Conservation (phyloP, 2,329 filamentous ascomycete genomes). For the Simplicillium sp. region DNA sequence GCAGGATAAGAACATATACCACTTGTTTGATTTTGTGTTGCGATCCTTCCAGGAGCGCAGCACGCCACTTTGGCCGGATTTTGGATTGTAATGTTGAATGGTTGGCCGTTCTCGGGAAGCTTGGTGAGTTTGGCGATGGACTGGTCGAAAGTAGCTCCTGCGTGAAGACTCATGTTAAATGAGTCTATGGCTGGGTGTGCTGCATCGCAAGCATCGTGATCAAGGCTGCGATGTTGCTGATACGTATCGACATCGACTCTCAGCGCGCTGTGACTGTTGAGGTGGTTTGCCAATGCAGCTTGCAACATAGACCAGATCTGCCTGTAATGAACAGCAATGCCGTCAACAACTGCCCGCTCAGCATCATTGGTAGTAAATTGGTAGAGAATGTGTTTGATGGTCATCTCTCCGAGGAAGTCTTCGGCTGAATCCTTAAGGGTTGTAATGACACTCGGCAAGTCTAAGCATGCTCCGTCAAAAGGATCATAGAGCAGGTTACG, state of each 20-base stretch:
- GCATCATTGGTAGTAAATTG: constrained; percentile 12
- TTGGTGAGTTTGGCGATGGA: constrained; percentile 19
- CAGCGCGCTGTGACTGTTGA: constrained; percentile 14
- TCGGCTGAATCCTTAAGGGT: constrained; percentile 17
- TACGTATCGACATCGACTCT: constrained; percentile 22
- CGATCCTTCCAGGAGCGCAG: constrained; percentile 17
- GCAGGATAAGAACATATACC: constrained; percentile 19
- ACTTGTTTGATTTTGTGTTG: constrained; percentile 9
- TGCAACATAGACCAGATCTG: constrained; percentile 20
- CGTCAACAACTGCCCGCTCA: constrained; percentile 13
- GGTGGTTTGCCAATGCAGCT: constrained; percentile 17
- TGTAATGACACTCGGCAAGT: constrained; percentile 22
- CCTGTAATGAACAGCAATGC: constrained; percentile 16
- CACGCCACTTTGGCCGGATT: constrained; percentile 22
- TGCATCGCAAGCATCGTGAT: constrained; percentile 22
- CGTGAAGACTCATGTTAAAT: constrained; percentile 21
- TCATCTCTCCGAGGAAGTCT: constrained; percentile 17
- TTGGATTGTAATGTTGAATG: constrained; percentile 23
- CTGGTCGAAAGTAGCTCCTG: constrained; percentile 17
- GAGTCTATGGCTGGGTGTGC: constrained; percentile 20
- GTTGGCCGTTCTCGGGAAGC: constrained; percentile 14
- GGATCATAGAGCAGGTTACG: constrained; percentile 23
- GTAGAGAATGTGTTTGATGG: constrained; percentile 16
- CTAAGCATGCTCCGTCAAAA: constrained; percentile 24
- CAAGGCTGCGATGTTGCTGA: constrained; percentile 16